Evolutionary conservation across 345 rosid genomes (phyloP).

Genomic region (Eucalyptus pauciflora): DNA sequence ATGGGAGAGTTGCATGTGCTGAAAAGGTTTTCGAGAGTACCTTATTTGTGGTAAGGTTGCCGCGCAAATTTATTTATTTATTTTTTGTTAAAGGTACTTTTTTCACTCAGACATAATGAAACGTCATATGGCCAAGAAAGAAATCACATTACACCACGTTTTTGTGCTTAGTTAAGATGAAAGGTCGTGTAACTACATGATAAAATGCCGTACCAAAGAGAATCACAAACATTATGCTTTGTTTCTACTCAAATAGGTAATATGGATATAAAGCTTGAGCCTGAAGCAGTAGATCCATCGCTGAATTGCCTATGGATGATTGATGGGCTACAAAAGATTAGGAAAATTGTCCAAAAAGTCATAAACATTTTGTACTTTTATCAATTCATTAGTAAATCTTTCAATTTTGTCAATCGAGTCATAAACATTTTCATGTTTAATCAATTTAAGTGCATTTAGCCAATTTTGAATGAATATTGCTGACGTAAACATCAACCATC

Average conservation of each 20-base stretch:
- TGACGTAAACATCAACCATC: rapidly evolving
- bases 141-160: no score
- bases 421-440: rapidly evolving
- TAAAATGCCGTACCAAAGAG: no score
- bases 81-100: no score
- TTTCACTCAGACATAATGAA: no score
- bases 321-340: rapidly evolving
- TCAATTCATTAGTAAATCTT: rapidly evolving
- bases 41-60: not conserved
- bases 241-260: no score
- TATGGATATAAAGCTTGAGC: no score
- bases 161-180: no score
- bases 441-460: rapidly evolving
- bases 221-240: no score
- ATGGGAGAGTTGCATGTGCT: not conserved
- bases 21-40: not conserved
- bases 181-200: rapidly evolving
- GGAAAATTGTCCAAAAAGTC: rapidly evolving
- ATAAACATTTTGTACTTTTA: rapidly evolving
- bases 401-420: rapidly evolving
- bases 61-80: no score
- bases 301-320: no score
- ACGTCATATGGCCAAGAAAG: not conserved
- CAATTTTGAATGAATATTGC: rapidly evolving
- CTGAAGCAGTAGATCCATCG: no score